Conservation (phyloP, 2,329 filamentous ascomycete species). For the Xylaria sp. region DNA sequence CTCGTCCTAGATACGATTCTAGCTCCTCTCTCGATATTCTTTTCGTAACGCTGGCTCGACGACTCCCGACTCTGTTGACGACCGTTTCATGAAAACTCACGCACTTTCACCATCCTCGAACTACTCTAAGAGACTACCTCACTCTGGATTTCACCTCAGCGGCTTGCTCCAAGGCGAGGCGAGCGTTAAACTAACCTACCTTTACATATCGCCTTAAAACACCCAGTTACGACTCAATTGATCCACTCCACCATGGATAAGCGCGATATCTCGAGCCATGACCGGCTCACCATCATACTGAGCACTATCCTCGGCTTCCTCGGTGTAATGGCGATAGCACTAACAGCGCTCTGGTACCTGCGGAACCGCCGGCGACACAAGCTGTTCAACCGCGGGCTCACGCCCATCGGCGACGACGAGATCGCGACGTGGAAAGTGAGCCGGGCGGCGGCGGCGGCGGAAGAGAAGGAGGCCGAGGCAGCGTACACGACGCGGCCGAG, state of each 20-base stretch:
- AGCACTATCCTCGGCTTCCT: constrained; percentile 62
- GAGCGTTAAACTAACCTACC: constrained; percentile 4
- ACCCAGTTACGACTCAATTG: constrained; percentile 32
- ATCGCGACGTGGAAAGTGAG: constrained; percentile 71
- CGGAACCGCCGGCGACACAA: constrained; percentile 54
- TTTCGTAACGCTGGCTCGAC: constrained; percentile 34
- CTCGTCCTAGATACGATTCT: neutral
- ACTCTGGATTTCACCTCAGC: constrained; percentile 9
- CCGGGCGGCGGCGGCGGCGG: constrained; percentile 44
- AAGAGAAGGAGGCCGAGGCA: constrained; percentile 48
- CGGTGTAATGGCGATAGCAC: constrained; percentile 54
- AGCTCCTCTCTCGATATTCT: neutral
- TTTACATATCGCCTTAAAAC: constrained; percentile 7
- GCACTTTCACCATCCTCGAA: neutral
- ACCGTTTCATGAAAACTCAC: constrained; percentile 11
- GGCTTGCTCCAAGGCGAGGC: constrained; percentile 12
- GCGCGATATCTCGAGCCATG: constrained; percentile 46
- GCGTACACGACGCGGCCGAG: constrained; percentile 42
- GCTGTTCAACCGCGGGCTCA: constrained; percentile 65
- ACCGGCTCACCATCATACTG: constrained; percentile 62
- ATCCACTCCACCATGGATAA: constrained; percentile 17
- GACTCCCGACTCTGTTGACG: constrained; percentile 13
- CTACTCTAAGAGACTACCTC: neutral
- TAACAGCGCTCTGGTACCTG: constrained; percentile 53
- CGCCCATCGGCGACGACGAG: constrained; percentile 73